These are phyloP conservation scores for Coemansia sp. DNA, from an alignment of 371 early-diverging fungal species.

Conservation along the genomic window DNA sequence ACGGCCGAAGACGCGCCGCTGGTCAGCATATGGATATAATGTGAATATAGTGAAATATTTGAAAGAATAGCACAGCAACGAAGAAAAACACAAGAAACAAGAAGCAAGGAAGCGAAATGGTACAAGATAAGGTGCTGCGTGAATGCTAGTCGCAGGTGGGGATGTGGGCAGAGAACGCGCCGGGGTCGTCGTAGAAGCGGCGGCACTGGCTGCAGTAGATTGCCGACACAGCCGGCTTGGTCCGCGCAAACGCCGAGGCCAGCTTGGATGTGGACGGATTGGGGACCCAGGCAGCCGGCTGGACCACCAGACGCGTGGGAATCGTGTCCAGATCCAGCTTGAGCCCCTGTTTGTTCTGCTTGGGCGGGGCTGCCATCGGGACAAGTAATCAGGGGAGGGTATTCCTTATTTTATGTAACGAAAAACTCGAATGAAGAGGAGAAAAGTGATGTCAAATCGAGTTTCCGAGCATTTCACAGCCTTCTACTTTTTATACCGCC, in stretches of 20 bases:
- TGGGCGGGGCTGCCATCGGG: neutral
- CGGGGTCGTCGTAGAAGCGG: slow-evolving; percentile 19
- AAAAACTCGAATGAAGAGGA: neutral
- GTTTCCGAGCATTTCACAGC: neutral
- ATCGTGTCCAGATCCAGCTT: neutral
- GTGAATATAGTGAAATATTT: neutral
- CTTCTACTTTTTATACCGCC: neutral
- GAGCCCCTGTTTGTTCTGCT: neutral
- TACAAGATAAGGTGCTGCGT: neutral
- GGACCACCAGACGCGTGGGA: neutral
- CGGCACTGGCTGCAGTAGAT: slow-evolving; percentile 48
- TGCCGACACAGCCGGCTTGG: neutral
- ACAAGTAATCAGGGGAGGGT: neutral
- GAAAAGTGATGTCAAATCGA: neutral
- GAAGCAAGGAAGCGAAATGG: neutral
- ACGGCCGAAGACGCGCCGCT: neutral
- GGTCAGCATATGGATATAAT: slow-evolving; percentile 30
- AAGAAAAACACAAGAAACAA: neutral
- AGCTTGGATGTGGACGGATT: slow-evolving; percentile 38
- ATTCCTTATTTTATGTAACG: neutral
- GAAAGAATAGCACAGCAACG: neutral
- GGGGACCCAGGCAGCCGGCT: slow-evolving; percentile 27
- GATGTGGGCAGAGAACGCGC: slow-evolving; percentile 23
- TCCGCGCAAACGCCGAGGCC: slow-evolving; percentile 15
- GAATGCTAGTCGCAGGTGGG: slow-evolving; percentile 11